These are phyloP conservation scores for Pythium grandisporangium DNA, from an alignment of 352 stramenopile genomes.

Conservation along the genomic window DNA sequence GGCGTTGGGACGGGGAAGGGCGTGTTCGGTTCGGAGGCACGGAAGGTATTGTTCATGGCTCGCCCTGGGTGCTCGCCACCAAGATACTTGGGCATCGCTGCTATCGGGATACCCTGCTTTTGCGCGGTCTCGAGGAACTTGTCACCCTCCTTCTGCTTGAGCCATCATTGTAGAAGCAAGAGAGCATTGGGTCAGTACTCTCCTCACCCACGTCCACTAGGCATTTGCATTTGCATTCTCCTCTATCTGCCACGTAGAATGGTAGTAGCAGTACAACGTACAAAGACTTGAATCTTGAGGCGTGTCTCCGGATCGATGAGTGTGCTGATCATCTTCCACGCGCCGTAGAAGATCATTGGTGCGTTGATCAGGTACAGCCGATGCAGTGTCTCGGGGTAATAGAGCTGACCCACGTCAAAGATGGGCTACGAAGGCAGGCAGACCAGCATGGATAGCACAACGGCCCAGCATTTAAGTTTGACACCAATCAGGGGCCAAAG, in stretches of 20 bases:
- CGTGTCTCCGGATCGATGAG: constrained; percentile 68
- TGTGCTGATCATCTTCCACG: constrained; percentile 67
- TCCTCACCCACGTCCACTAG: no score
- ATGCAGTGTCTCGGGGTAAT: constrained; percentile 78
- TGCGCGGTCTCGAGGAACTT: constrained; percentile 46
- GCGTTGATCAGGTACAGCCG: constrained; percentile 75
- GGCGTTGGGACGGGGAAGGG: constrained; percentile 28
- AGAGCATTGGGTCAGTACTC: neutral
- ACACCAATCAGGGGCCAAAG: no score
- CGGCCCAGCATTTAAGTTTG: neutral
- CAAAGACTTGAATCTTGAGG: constrained; percentile 80
- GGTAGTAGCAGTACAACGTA: constrained; percentile 20
- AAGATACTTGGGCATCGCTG: constrained; percentile 46
- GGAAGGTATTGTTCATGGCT: constrained; percentile 64
- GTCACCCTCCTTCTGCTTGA: constrained; percentile 36
- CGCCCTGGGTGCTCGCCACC: constrained; percentile 44
- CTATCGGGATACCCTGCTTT: constrained; percentile 49
- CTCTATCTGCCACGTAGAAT: no score
- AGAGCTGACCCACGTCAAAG: constrained; percentile 66
- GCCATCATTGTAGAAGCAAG: neutral
- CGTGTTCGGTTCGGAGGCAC: constrained; percentile 38
- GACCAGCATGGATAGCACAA: neutral
- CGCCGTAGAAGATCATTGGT: constrained; percentile 74
- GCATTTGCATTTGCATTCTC: no score
- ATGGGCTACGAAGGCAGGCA: constrained; percentile 33